These are phyloP conservation scores for Wickerhamomyces silvicola DNA, from an alignment of 805 yeast genomes.

Conservation along the genomic window DNA sequence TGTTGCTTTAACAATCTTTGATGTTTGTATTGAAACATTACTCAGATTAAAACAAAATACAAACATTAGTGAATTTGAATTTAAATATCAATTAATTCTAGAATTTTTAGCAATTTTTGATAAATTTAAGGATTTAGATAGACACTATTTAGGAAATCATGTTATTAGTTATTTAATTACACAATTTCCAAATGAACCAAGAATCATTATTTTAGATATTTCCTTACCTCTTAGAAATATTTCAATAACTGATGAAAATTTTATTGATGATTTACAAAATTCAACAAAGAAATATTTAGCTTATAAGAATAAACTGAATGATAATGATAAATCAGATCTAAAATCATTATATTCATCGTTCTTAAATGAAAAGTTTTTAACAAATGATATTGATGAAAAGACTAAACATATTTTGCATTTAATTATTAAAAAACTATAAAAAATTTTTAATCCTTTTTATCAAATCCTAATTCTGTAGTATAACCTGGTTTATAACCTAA, in stretches of 20 bases:
- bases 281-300: conserved; percentile 68
- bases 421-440: conserved; percentile 16
- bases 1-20: conserved; percentile 61
- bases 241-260: conserved; percentile 30
- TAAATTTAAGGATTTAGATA: conserved; percentile 60
- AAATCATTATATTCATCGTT: conserved; percentile 26
- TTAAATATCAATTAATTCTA: conserved; percentile 34
- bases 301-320: conserved; percentile 39
- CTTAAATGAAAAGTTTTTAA: conserved; percentile 11
- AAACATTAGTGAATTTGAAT: conserved; percentile 19
- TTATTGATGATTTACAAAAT: conserved; percentile 57
- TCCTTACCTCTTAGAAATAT: conserved; percentile 61
- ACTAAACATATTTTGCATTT: conserved; percentile 17
- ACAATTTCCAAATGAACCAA: conserved; percentile 34
- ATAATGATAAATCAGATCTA: conserved; percentile 28
- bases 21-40: conserved; percentile 52
- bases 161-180: conserved; percentile 47
- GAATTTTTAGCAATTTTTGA: conserved; percentile 57
- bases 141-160: conserved; percentile 60
- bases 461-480: conserved; percentile 14
- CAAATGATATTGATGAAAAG: conserved; percentile 16
- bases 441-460: conserved; percentile 11
- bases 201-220: conserved; percentile 44
- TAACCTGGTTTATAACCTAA: conserved; percentile 15
- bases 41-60: conserved; percentile 11